Percentiles rank a stretch among this genome's conserved stretches.
Conservation (phyloP, 192 early-diverging fungal genomes). For the Backusella macrospora region DNA sequence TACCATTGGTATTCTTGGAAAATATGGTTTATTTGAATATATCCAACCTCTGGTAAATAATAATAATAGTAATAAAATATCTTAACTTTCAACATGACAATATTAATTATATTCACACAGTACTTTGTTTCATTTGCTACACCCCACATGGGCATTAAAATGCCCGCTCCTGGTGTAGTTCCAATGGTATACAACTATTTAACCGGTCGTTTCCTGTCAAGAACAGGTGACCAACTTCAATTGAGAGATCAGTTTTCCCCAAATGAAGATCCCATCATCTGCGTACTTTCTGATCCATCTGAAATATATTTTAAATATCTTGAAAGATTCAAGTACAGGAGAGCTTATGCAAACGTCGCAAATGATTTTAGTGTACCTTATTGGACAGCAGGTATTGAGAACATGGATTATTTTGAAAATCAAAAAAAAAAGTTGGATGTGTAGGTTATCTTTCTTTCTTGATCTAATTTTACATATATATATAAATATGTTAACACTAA, state of each 20-base stretch:
- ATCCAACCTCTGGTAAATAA: constrained; percentile 47
- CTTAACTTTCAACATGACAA: too few species aligned
- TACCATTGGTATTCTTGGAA: constrained; percentile 47
- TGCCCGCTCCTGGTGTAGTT: constrained; percentile 25
- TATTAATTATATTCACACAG: constrained; percentile 24
- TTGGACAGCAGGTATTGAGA: constrained; percentile 60
- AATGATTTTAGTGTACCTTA: constrained; percentile 62
- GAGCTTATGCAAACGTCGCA: constrained; percentile 50
- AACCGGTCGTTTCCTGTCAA: constrained; percentile 45
- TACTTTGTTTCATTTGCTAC: constrained; percentile 62
- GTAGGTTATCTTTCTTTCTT: constrained; percentile 35
- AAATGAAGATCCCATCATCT: constrained; percentile 40
- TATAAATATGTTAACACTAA: background rate
- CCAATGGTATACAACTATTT: constrained; percentile 46
- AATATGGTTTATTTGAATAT: constrained; percentile 49
- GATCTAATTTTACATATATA: background rate
- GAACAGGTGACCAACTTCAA: constrained; percentile 58
- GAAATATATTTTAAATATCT: constrained; percentile 41
- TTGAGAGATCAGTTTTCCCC: constrained; percentile 40
- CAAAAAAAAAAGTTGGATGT: constrained; percentile 40
- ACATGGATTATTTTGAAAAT: constrained; percentile 48
- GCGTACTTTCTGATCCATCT: constrained; percentile 45
- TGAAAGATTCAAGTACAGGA: constrained; percentile 43
- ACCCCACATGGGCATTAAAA: constrained; percentile 57
- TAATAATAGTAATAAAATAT: too few species aligned